Evolutionary conservation across 352 stramenopile species (phyloP).

Genomic region (Pythium scleroteichum): DNA sequence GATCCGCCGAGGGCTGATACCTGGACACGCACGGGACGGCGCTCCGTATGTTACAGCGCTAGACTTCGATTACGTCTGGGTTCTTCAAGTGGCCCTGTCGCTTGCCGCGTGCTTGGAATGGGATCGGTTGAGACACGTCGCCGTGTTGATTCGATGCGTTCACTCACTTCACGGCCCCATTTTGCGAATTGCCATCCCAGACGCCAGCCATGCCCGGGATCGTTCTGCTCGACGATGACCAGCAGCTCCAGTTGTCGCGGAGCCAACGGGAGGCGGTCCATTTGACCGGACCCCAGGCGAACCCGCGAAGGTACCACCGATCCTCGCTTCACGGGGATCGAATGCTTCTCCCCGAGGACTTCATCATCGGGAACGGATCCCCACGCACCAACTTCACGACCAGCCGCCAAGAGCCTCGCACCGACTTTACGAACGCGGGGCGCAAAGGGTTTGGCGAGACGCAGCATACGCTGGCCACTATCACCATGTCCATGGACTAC

Average conservation of each 20-base stretch:
- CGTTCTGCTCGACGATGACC: constrained; percentile 11
- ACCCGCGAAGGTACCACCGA: background rate
- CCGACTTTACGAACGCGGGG: background rate
- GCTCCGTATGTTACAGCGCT: too few relatives aligned
- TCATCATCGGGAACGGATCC: background rate
- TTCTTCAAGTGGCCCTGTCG: too few relatives aligned
- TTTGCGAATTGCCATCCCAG: too few relatives aligned
- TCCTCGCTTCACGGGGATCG: too few relatives aligned
- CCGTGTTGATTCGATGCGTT: too few relatives aligned
- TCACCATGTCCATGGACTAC: constrained; percentile 2
- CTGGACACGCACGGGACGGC: too few relatives aligned
- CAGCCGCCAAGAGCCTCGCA: background rate
- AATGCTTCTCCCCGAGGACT: background rate
- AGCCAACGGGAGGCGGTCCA: background rate
- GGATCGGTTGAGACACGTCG: too few relatives aligned
- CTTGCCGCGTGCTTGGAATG: too few relatives aligned
- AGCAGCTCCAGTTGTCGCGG: constrained; percentile 2
- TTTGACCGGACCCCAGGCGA: too few relatives aligned
- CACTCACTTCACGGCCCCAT: too few relatives aligned
- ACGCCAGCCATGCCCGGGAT: constrained; percentile 4
- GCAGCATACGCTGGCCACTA: background rate
- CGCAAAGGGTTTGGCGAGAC: background rate
- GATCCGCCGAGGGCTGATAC: too few relatives aligned
- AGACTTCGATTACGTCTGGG: too few relatives aligned
- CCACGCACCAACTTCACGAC: background rate